A percentile compares a stretch with the other conserved stretches of the same genome.
Evolutionary conservation across 2,329 filamentous ascomycete species (phyloP).

Genomic region (Cylindrodendrum hubeiense): DNA sequence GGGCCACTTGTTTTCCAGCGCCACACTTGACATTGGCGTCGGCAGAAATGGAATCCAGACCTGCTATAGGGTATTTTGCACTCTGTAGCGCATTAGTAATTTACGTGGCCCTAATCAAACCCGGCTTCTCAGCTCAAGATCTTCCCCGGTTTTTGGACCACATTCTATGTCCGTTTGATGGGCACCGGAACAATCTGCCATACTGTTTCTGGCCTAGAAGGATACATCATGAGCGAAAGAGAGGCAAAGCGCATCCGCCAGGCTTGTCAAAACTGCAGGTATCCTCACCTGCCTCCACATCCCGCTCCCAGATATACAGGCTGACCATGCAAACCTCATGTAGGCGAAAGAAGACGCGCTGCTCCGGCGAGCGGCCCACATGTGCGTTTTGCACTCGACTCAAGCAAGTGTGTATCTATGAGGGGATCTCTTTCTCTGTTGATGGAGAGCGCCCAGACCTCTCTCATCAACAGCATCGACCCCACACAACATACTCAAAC

Average conservation of each 20-base stretch:
- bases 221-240: slow-evolving; percentile 1
- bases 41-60: background rate
- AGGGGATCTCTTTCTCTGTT: background rate
- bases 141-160: background rate
- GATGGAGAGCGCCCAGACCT: background rate
- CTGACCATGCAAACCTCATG: background rate
- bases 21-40: background rate
- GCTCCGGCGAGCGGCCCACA: slow-evolving; percentile 1
- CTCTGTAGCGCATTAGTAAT: background rate
- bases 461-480: background rate
- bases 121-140: background rate
- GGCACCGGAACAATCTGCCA: background rate
- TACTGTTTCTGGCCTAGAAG: background rate
- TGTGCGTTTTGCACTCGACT: background rate
- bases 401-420: background rate
- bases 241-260: slow-evolving; percentile 3
- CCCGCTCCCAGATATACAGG: background rate
- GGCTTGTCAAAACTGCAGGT: slow-evolving; percentile 4
- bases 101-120: background rate
- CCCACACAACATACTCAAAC: background rate
- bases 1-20: background rate
- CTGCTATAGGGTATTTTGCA: background rate
- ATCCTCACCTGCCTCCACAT: background rate
- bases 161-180: background rate
- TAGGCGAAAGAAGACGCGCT: slow-evolving; percentile 1